These are phyloP conservation scores for Chaetomidium leptoderma DNA, from an alignment of 495 filamentous ascomycete genomes.

Conservation along the genomic window DNA sequence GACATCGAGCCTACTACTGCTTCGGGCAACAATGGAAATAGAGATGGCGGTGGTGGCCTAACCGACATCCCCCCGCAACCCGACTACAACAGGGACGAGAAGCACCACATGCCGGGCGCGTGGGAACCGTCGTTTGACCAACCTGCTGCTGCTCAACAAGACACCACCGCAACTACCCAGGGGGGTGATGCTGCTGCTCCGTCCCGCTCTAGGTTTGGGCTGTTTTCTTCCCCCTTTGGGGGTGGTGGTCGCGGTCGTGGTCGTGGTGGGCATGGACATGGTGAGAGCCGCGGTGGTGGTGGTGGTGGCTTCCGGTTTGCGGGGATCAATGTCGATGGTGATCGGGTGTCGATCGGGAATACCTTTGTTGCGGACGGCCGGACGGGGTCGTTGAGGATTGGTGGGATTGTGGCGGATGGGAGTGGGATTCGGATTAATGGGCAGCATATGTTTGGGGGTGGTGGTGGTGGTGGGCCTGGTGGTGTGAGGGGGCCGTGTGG, in stretches of 20 bases:
- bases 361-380: constrained; percentile 38
- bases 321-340: constrained; percentile 35
- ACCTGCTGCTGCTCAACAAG: neutral
- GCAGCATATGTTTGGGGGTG: constrained; percentile 22
- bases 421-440: constrained; percentile 36
- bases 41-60: neutral
- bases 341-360: constrained; percentile 38
- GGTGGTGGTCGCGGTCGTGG: neutral
- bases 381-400: constrained; percentile 39
- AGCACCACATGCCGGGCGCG: constrained; percentile 20
- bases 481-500: too few species aligned
- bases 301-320: constrained; percentile 32
- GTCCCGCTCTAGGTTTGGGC: too few species aligned
- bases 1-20: neutral
- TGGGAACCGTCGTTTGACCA: constrained; percentile 27
- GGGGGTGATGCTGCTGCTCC: too few species aligned
- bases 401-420: constrained; percentile 27
- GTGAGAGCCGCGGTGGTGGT: neutral
- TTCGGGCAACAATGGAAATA: neutral
- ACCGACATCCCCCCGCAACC: neutral
- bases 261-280: neutral
- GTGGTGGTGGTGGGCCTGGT: neutral
- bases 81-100: neutral
- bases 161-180: neutral
- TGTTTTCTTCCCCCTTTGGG: constrained; percentile 9